Conservation (phyloP, 1,284 basidiomycete genomes). For the Filobasidium uniguttulatum region DNA sequence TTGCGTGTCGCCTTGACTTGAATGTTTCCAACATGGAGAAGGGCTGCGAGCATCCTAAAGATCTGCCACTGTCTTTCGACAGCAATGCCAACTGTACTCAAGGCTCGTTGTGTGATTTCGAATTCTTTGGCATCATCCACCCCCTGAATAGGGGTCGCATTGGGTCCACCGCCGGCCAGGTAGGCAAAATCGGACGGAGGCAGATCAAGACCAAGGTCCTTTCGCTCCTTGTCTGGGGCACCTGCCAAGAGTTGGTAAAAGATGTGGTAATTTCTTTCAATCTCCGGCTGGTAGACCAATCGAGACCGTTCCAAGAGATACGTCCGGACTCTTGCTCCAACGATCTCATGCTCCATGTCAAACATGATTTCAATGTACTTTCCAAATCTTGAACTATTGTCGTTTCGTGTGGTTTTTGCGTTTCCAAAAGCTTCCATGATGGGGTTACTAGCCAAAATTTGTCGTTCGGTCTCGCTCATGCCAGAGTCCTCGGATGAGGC, state of each 20-base stretch:
- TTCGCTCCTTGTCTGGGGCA: constrained; percentile 84
- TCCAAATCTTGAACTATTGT: constrained; percentile 97
- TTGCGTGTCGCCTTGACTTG: constrained; percentile 64
- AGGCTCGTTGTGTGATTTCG: constrained; percentile 76
- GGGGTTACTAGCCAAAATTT: constrained; percentile 96
- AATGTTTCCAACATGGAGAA: constrained; percentile 94
- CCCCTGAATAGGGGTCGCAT: constrained; percentile 70
- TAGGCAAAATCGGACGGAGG: constrained; percentile 73
- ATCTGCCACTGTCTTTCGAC: constrained; percentile 97
- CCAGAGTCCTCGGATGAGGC: constrained; percentile 33
- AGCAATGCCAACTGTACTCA: constrained; percentile 92
- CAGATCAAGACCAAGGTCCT: constrained; percentile 84
- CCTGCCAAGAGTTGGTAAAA: constrained; percentile 99
- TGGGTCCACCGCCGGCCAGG: constrained; percentile 80
- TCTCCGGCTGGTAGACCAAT: constrained; percentile 91
- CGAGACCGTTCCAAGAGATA: constrained; percentile 95
- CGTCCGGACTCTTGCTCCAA: constrained; percentile 92
- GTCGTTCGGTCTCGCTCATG: constrained; percentile 88
- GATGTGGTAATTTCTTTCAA: constrained; percentile 98
- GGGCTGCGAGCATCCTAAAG: constrained; percentile 81
- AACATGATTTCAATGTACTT: constrained; percentile 99
- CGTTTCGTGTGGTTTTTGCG: constrained; percentile 97
- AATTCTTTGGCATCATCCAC: constrained; percentile 97
- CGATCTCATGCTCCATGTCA: constrained; percentile 86
- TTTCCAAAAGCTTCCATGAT: constrained; percentile 99